These are phyloP conservation scores for Aspergillus egyptiacus DNA, from an alignment of 495 filamentous ascomycete species.

Conservation along the genomic window DNA sequence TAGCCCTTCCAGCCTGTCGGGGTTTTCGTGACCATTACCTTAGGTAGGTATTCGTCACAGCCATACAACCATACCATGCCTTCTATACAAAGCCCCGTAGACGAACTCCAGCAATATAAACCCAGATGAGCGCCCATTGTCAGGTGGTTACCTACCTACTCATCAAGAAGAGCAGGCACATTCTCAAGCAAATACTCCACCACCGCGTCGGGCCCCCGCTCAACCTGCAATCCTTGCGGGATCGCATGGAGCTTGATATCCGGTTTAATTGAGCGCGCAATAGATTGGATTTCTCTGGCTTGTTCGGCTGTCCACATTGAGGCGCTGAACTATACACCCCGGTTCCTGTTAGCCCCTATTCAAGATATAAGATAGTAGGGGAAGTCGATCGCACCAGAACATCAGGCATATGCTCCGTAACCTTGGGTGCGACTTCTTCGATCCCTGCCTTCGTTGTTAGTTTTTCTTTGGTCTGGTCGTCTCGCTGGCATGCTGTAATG, in stretches of 20 bases:
- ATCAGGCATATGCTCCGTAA: constrained; percentile 45
- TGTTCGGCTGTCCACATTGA: constrained; percentile 64
- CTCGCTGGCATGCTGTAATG: neutral
- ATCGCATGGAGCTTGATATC: constrained; percentile 54
- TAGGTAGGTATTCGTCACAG: no score
- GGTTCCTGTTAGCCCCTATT: neutral
- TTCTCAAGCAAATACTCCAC: constrained; percentile 59
- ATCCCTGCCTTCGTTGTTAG: constrained; percentile 31
- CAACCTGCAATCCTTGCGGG: constrained; percentile 57
- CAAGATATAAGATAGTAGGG: constrained; percentile 11
- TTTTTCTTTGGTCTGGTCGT: no score
- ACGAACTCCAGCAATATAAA: no score
- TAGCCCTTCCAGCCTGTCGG: no score
- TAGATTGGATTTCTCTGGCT: constrained; percentile 48
- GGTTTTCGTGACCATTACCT: no score
- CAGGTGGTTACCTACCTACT: neutral
- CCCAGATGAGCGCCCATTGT: no score
- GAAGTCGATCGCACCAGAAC: constrained; percentile 37
- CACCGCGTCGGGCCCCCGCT: constrained; percentile 58
- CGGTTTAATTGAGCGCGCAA: constrained; percentile 46
- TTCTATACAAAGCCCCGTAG: no score
- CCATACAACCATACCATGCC: no score
- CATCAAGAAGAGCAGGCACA: constrained; percentile 46
- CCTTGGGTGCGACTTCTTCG: constrained; percentile 46
- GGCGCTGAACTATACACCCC: constrained; percentile 55